Evolutionary conservation across 805 yeast species (phyloP).

Genomic region (Candida andamanensis): DNA sequence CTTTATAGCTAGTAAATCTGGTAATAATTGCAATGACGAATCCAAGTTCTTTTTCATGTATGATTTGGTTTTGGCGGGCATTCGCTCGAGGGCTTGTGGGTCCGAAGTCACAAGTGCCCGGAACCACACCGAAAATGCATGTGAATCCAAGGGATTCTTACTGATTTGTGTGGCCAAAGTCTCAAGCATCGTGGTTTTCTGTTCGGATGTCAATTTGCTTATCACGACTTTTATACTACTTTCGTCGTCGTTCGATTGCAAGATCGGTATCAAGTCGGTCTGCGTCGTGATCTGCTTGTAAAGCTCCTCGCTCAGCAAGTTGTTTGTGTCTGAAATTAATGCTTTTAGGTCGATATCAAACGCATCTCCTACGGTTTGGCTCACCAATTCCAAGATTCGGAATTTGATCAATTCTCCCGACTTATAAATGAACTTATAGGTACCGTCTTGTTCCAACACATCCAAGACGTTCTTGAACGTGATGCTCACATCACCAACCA

Average conservation of each 20-base stretch:
- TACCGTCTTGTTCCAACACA: conserved; percentile 1
- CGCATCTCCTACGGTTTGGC: conserved; percentile 1
- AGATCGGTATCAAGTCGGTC: conserved; percentile 13
- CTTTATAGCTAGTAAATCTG: conserved; percentile 70
- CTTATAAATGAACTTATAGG: conserved; percentile 4
- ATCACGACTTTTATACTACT: conserved; percentile 25
- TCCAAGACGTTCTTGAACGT: conserved; percentile 1
- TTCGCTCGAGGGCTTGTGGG: conserved; percentile 32
- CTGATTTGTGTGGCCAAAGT: conserved; percentile 11
- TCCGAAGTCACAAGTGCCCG: conserved; percentile 69
- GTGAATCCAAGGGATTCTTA: neutral
- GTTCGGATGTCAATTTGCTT: conserved; percentile 31
- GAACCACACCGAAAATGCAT: conserved; percentile 53
- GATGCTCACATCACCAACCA: neutral
- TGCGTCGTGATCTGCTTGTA: conserved; percentile 10
- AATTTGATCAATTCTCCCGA: conserved; percentile 4
- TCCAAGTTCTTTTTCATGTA: conserved; percentile 53
- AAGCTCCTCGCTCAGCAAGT: conserved; percentile 3
- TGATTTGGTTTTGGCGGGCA: conserved; percentile 19
- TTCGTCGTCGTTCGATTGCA: conserved; percentile 26
- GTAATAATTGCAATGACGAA: conserved; percentile 53
- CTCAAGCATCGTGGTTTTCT: conserved; percentile 22
- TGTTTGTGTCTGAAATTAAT: conserved; percentile 12
- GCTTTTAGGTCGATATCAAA: conserved; percentile 10
- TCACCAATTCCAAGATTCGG: neutral